Evolutionary conservation across 768 basidiomycete species (phyloP).

Genomic region (Antrodiella citrinella): DNA sequence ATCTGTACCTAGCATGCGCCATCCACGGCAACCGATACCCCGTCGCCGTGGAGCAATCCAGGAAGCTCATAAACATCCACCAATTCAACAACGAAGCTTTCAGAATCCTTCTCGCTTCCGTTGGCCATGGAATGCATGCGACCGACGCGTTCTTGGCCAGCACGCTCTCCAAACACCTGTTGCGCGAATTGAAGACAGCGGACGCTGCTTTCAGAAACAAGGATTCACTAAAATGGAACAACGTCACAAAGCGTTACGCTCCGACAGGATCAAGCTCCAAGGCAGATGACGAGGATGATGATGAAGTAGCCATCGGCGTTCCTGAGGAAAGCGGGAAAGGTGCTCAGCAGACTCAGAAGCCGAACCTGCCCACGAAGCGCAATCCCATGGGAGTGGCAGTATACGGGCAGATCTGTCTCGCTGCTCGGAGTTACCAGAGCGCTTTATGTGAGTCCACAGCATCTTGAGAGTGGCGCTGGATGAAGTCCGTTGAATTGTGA

Average conservation of each 20-base stretch:
- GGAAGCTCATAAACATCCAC: conserved; percentile 64
- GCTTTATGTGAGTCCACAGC: conserved; percentile 67
- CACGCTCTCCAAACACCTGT: conserved; percentile 76
- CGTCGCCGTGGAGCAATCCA: conserved; percentile 63
- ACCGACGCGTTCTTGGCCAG: conserved; percentile 70
- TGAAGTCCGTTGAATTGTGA: not conserved
- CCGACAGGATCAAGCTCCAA: conserved; percentile 21
- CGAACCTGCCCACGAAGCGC: conserved; percentile 52
- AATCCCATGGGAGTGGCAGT: conserved; percentile 65
- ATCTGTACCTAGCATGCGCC: conserved; percentile 73
- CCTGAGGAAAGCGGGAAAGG: conserved; percentile 24
- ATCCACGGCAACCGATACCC: conserved; percentile 47
- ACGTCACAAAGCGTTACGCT: conserved; percentile 48
- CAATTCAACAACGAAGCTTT: conserved; percentile 87
- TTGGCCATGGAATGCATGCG: conserved; percentile 62
- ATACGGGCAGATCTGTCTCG: conserved; percentile 81
- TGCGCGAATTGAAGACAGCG: conserved; percentile 67
- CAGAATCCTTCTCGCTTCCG: conserved; percentile 64
- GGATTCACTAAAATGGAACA: conserved; percentile 56
- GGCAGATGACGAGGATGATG: conserved; percentile 34
- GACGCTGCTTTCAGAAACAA: conserved; percentile 60
- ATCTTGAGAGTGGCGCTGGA: not conserved
- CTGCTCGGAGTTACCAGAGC: conserved; percentile 82
- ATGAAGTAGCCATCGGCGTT: conserved; percentile 29
- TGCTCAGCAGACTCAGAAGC: conserved; percentile 15